phyloP scores from a whole-genome alignment of 2,329 filamentous ascomycete genomes.

The Trichoderma sp. region DNA sequence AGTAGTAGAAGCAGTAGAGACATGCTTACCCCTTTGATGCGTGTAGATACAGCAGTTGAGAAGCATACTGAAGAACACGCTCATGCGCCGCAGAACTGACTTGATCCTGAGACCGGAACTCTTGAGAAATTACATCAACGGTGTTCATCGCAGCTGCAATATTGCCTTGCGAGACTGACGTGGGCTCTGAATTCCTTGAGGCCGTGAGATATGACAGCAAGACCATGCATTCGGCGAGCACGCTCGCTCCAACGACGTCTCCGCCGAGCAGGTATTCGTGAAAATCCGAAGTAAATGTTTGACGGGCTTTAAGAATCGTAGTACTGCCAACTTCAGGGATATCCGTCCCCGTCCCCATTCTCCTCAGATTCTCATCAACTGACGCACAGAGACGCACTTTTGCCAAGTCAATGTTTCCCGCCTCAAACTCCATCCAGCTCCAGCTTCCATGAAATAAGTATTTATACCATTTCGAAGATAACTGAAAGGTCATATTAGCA shows the following conservation, averaged over 20 bases:
- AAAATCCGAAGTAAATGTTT: constrained; percentile 51
- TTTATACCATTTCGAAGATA: constrained; percentile 22
- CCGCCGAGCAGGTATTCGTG: constrained; percentile 55
- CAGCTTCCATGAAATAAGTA: constrained; percentile 57
- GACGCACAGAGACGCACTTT: constrained; percentile 41
- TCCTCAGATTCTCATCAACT: constrained; percentile 31
- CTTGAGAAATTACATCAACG: constrained; percentile 41
- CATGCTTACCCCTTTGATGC: constrained; percentile 51
- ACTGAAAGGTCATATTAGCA: constrained; percentile 23
- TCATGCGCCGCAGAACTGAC: constrained; percentile 49
- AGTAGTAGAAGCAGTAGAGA: not conserved
- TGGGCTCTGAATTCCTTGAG: constrained; percentile 41
- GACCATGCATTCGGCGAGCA: constrained; percentile 59
- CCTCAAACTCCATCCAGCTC: constrained; percentile 63
- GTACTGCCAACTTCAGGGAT: constrained; percentile 31
- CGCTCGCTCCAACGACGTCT: constrained; percentile 46
- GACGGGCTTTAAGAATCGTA: constrained; percentile 50
- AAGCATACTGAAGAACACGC: constrained; percentile 64
- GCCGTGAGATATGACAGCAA: constrained; percentile 64
- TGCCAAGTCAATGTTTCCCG: constrained; percentile 34
- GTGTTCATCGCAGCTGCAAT: constrained; percentile 48
- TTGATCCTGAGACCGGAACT: constrained; percentile 39
- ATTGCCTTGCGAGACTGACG: constrained; percentile 50
- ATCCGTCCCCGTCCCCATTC: not conserved
- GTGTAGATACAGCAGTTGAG: constrained; percentile 65